Evolutionary conservation across 2,329 filamentous ascomycete species (phyloP).

Genomic region (Cladosporium austrohemisphaericum): DNA sequence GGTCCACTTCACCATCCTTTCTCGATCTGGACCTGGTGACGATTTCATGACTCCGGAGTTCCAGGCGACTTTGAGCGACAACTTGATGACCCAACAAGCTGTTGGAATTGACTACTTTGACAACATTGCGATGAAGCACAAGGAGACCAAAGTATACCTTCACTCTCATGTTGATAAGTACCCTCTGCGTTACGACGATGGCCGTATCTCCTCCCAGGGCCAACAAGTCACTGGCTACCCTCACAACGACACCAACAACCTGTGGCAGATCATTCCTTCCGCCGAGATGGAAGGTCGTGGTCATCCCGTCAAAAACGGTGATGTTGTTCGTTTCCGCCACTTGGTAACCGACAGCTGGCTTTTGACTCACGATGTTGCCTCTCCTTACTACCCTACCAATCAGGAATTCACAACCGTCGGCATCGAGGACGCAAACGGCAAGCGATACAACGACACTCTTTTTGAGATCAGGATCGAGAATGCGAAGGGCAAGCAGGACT

Average conservation of each 20-base stretch:
- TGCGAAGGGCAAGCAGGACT: conserved; percentile 74
- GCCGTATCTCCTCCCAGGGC: conserved; percentile 90
- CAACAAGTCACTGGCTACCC: conserved; percentile 98
- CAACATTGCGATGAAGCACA: conserved; percentile 81
- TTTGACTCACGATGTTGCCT: conserved; percentile 93
- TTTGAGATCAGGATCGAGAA: conserved; percentile 91
- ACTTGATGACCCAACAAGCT: conserved; percentile 83
- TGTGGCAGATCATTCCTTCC: conserved; percentile 86
- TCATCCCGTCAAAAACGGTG: conserved; percentile 72
- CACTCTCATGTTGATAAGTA: conserved; percentile 90
- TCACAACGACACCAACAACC: conserved; percentile 97
- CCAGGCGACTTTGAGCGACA: conserved; percentile 94
- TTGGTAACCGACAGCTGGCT: conserved; percentile 80
- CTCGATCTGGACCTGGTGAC: conserved; percentile 85
- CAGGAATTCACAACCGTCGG: conserved; percentile 92
- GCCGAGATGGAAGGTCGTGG: conserved; percentile 53
- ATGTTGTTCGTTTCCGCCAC: conserved; percentile 82
- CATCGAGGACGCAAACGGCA: conserved; percentile 66
- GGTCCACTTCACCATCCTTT: conserved; percentile 91
- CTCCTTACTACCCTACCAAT: conserved; percentile 93
- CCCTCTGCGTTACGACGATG: conserved; percentile 93
- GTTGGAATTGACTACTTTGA: conserved; percentile 88
- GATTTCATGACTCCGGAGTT: conserved; percentile 99
- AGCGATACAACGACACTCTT: conserved; percentile 79
- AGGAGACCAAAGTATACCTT: conserved; percentile 94